Percentiles rank a stretch among this genome's conserved stretches.
These are phyloP conservation scores for Trichopus zeylanicus DNA, from an alignment of 116 monocot species.

Conservation along the genomic window DNA sequence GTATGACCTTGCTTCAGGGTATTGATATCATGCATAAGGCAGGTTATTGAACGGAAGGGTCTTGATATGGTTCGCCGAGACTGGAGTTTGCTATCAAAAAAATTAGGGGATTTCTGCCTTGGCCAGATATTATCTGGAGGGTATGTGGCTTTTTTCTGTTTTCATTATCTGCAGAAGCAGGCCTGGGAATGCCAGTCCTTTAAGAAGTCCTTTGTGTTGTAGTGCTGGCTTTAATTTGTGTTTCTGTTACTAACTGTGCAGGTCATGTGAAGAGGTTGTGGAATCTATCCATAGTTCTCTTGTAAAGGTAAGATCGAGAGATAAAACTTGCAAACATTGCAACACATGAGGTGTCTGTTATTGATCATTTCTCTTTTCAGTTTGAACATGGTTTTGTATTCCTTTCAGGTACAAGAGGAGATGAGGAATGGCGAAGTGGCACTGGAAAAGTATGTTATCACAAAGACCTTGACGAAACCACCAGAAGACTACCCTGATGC, in stretches of 20 bases:
- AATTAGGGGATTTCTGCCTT: constrained; percentile 84
- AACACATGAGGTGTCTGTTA: too few species aligned
- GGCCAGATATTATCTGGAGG: constrained; percentile 84
- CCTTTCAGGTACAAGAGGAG: constrained; percentile 63
- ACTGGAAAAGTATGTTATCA: constrained; percentile 84
- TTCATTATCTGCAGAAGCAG: not conserved
- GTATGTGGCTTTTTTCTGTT: constrained; percentile 26
- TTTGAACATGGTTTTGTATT: too few species aligned
- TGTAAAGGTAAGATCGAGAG: constrained; percentile 51
- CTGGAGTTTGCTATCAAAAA: constrained; percentile 91
- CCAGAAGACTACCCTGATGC: constrained; percentile 95
- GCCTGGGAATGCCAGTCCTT: not conserved
- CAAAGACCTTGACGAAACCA: constrained; percentile 80
- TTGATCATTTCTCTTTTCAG: too few species aligned
- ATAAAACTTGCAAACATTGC: too few species aligned
- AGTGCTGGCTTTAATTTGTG: not conserved
- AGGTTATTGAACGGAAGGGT: constrained; percentile 92
- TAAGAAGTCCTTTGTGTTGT: not conserved
- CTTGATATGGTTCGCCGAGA: constrained; percentile 97
- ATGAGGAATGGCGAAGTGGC: constrained; percentile 76
- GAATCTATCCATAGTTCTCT: constrained; percentile 83
- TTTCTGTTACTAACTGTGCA: constrained; percentile 8
- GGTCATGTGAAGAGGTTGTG: constrained; percentile 88
- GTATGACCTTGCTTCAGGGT: not conserved
- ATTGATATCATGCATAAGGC: constrained; percentile 9